Conservation (phyloP, 2,329 filamentous ascomycete species). For the Thielaviopsis euricoi region DNA sequence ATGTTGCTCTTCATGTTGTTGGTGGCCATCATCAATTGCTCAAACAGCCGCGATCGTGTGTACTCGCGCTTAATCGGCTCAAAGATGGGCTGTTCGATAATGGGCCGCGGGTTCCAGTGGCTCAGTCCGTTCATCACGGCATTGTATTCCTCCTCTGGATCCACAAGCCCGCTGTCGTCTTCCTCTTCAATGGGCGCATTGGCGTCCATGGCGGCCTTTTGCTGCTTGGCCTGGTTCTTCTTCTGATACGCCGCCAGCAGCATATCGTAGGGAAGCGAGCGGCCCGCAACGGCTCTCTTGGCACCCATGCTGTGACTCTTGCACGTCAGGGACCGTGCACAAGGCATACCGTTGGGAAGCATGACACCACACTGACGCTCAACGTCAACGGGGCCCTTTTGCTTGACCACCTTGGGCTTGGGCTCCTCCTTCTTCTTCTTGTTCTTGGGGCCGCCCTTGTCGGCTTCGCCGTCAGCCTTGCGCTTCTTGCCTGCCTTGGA, state of each 20-base stretch:
- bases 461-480: conserved; percentile 58
- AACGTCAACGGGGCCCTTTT: conserved; percentile 82
- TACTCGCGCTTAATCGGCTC: conserved; percentile 47
- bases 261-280: conserved; percentile 85
- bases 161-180: conserved; percentile 66
- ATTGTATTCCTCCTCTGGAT: conserved; percentile 88
- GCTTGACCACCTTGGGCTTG: conserved; percentile 67
- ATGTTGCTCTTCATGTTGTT: conserved; percentile 50
- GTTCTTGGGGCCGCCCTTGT: conserved; percentile 67
- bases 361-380: conserved; percentile 85
- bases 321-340: conserved; percentile 77
- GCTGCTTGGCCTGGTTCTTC: conserved; percentile 97
- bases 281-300: conserved; percentile 72
- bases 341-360: conserved; percentile 70
- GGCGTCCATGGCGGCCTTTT: conserved; percentile 89
- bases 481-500: conserved; percentile 56
- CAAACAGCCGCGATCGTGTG: conserved; percentile 43
- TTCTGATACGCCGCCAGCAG: conserved; percentile 78
- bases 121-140: conserved; percentile 70
- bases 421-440: conserved; percentile 95
- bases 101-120: conserved; percentile 60
- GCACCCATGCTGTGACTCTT: conserved; percentile 94
- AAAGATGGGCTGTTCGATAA: conserved; percentile 50
- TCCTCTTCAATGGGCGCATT: conserved; percentile 82
- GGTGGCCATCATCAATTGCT: conserved; percentile 49